These are phyloP conservation scores for Hymenoscyphus albidus DNA, from an alignment of 2,329 filamentous ascomycete genomes.

Conservation along the genomic window DNA sequence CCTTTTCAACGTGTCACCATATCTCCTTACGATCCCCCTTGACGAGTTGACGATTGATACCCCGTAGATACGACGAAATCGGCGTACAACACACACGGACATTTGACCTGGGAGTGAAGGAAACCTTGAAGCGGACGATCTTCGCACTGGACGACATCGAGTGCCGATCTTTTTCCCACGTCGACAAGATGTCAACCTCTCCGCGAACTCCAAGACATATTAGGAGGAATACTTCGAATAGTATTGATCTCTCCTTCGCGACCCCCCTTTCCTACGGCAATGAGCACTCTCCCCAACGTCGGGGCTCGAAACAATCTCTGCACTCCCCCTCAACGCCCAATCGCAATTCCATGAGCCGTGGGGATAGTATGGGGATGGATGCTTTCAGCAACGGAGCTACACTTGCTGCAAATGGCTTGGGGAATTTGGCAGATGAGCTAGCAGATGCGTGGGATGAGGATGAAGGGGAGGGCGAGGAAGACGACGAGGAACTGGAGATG, in stretches of 20 bases:
- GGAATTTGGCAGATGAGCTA: constrained; percentile 77
- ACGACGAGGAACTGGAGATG: constrained; percentile 46
- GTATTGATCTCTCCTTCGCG: constrained; percentile 42
- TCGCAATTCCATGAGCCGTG: constrained; percentile 23
- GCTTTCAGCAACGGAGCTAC: constrained; percentile 38
- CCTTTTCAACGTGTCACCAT: constrained; percentile 17
- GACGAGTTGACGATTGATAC: neutral
- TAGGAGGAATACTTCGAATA: constrained; percentile 53
- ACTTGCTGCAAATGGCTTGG: constrained; percentile 54
- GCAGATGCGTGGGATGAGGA: constrained; percentile 69
- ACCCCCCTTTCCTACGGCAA: constrained; percentile 28
- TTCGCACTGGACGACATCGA: constrained; percentile 15
- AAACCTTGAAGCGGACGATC: constrained; percentile 6
- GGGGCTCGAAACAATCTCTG: constrained; percentile 32
- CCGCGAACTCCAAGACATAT: constrained; percentile 53
- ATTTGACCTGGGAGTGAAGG: neutral
- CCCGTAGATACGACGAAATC: neutral
- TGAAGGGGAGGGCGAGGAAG: constrained; percentile 53
- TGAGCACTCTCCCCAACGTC: constrained; percentile 19
- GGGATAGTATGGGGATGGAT: constrained; percentile 30
- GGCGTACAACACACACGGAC: neutral
- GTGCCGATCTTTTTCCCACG: constrained; percentile 16
- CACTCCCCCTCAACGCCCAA: constrained; percentile 29
- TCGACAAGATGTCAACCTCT: constrained; percentile 39
- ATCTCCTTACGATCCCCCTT: neutral